A percentile compares a stretch with the other conserved stretches of the same genome.
These are phyloP conservation scores for Stromatinia cepivora DNA, from an alignment of 2,329 filamentous ascomycete species.

Conservation along the genomic window DNA sequence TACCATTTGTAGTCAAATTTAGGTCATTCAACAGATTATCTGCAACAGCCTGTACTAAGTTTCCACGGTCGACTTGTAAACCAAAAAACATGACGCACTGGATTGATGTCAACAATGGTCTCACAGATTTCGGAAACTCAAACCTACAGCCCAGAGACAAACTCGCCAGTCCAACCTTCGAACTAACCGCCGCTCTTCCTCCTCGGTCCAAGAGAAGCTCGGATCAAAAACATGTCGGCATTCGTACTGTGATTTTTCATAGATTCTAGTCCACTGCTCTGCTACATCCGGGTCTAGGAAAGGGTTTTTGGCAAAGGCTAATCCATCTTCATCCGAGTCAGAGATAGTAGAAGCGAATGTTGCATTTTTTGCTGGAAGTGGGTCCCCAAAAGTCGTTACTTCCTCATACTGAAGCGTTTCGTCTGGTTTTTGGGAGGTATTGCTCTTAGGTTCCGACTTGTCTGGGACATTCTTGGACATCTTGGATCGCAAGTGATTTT, in stretches of 20 bases:
- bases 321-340: constrained; percentile 30
- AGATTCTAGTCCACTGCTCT: constrained; percentile 30
- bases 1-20: constrained; percentile 47
- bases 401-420: constrained; percentile 28
- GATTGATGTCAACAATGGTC: constrained; percentile 46
- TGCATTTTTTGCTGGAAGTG: constrained; percentile 20
- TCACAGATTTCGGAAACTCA: not conserved
- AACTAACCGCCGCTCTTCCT: constrained; percentile 36
- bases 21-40: constrained; percentile 60
- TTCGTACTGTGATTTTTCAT: constrained; percentile 37
- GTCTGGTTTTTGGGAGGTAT: constrained; percentile 5
- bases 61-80: constrained; percentile 60
- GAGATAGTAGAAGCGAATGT: constrained; percentile 14
- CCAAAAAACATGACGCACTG: constrained; percentile 62
- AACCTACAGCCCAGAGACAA: constrained; percentile 33
- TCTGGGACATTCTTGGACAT: constrained; percentile 10
- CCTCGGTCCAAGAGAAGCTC: constrained; percentile 32
- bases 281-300: constrained; percentile 37
- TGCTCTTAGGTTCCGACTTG: constrained; percentile 6
- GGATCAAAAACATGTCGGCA: constrained; percentile 35
- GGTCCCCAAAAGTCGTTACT: constrained; percentile 25
- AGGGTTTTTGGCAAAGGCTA: constrained; percentile 26
- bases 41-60: constrained; percentile 57
- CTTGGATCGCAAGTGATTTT: not conserved
- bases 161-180: constrained; percentile 33